phyloP scores from a whole-genome alignment of 106 monocot species.

The Phalaenopsis aphrodite region DNA sequence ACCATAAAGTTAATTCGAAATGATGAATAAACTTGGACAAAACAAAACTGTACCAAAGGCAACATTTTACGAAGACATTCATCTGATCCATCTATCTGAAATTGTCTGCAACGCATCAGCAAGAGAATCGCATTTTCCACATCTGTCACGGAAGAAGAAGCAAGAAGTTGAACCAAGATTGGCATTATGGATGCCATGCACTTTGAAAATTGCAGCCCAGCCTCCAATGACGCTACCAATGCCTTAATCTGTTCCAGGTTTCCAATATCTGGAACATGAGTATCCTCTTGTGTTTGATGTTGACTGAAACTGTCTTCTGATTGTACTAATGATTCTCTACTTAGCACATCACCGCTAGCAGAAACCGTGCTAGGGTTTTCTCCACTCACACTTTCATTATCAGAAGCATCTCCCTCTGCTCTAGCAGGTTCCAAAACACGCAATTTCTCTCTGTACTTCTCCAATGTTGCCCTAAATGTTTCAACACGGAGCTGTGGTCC shows the following conservation, averaged over 20 bases:
- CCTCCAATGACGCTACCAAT: slow-evolving; percentile 89
- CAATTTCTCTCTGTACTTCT: slow-evolving; percentile 74
- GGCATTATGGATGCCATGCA: slow-evolving; percentile 69
- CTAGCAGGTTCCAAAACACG: slow-evolving; percentile 41
- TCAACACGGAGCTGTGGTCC: slow-evolving; percentile 74
- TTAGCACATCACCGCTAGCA: slow-evolving; percentile 1
- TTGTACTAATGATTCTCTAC: slow-evolving; percentile 7
- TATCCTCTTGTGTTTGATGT: slow-evolving; percentile 26
- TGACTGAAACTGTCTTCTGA: slow-evolving; percentile 45
- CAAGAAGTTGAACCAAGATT: slow-evolving; percentile 71
- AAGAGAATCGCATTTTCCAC: slow-evolving; percentile 87
- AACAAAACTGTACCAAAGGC: slow-evolving; percentile 64
- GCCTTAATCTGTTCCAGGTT: slow-evolving; percentile 84
- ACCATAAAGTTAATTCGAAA: background rate
- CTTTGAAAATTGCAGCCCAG: slow-evolving; percentile 73
- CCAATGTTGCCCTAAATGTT: slow-evolving; percentile 76
- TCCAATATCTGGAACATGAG: slow-evolving; percentile 52
- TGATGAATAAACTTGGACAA: background rate
- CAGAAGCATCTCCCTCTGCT: slow-evolving; percentile 11
- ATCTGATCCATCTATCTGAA: slow-evolving; percentile 97
- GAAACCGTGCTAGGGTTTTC: slow-evolving; percentile 12
- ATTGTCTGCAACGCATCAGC: slow-evolving; percentile 92
- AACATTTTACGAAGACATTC: slow-evolving; percentile 81
- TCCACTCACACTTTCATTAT: slow-evolving; percentile 4
- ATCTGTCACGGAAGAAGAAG: slow-evolving; percentile 81